Conservation (phyloP, 768 basidiomycete genomes). For the Tylopilus subfusipes region DNA sequence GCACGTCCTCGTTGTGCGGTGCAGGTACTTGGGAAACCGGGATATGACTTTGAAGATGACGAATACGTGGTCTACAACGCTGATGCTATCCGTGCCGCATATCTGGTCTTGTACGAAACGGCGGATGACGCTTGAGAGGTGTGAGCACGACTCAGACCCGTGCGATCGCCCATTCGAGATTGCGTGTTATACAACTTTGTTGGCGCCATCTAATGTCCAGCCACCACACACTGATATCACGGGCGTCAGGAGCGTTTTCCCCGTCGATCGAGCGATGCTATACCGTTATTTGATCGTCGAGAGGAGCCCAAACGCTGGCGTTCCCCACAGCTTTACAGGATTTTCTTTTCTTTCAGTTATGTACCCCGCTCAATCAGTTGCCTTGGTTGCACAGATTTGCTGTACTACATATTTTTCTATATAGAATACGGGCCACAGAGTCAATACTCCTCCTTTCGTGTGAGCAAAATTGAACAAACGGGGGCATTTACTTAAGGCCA, state of each 20-base stretch:
- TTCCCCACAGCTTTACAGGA: neutral
- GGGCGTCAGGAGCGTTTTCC: neutral
- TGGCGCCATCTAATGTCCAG: neutral
- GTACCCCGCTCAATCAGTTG: neutral
- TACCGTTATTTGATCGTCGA: neutral
- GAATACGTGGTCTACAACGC: constrained; percentile 27
- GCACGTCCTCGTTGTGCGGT: too few relatives aligned
- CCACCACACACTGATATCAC: neutral
- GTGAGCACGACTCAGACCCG: neutral
- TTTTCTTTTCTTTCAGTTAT: neutral
- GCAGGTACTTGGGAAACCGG: constrained; percentile 19
- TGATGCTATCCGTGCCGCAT: constrained; percentile 24
- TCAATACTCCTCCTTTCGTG: too few relatives aligned
- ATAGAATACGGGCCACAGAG: too few relatives aligned
- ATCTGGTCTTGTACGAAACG: constrained; percentile 22
- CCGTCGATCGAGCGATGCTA: neutral
- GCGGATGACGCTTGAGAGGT: neutral
- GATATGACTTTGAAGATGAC: constrained; percentile 14
- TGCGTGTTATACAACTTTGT: too few relatives aligned
- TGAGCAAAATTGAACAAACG: too few relatives aligned
- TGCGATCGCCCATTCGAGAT: neutral
- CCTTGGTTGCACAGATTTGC: too few relatives aligned
- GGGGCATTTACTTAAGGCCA: too few relatives aligned
- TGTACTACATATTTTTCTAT: too few relatives aligned
- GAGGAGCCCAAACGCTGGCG: neutral